Evolutionary conservation across 2,329 filamentous ascomycete genomes (phyloP).

Genomic region (Arthrocladium fulminans): DNA sequence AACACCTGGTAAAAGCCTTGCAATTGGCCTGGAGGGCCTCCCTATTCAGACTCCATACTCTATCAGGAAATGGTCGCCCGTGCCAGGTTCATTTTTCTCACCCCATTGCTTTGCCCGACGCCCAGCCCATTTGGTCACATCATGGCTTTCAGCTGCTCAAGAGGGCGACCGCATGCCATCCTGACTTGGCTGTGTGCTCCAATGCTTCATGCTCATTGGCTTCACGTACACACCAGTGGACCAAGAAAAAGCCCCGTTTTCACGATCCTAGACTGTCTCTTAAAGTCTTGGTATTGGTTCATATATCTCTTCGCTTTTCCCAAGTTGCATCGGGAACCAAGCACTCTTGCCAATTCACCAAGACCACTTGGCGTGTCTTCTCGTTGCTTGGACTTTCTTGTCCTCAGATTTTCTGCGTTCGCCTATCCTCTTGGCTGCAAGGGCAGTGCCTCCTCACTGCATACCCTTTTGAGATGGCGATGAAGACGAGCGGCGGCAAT

Average conservation of each 20-base stretch:
- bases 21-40: neutral
- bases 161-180: neutral
- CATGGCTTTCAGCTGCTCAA: neutral
- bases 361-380: conserved; percentile 8
- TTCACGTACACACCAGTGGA: neutral
- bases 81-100: neutral
- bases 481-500: conserved; percentile 19
- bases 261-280: neutral
- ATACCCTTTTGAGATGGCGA: conserved; percentile 10
- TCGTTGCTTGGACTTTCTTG: conserved; percentile 9
- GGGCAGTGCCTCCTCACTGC: conserved; percentile 1
- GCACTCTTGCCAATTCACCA: conserved; percentile 6
- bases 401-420: neutral
- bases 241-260: neutral
- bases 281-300: neutral
- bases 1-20: neutral
- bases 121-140: neutral
- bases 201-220: neutral
- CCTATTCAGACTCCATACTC: neutral
- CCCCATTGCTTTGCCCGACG: neutral
- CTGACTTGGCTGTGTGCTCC: neutral
- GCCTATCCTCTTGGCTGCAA: neutral
- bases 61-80: neutral
- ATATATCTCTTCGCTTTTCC: neutral
- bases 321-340: neutral